phyloP scores from a whole-genome alignment of 768 basidiomycete species.

The Pulveroboletus sp. region DNA sequence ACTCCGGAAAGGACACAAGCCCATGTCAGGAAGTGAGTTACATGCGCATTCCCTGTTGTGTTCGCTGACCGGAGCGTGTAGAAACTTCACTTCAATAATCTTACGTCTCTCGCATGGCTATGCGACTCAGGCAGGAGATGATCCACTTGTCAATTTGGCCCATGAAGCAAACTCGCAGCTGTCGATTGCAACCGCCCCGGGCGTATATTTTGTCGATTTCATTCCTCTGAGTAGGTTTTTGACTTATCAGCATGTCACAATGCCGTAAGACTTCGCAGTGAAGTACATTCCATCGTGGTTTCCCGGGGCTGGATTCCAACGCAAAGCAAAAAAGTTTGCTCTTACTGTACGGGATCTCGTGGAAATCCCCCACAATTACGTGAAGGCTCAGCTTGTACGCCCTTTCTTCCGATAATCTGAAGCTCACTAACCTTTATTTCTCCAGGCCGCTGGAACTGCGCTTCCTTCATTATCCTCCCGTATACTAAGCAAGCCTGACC shows the following conservation, averaged over 20 bases:
- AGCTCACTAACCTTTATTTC: no score
- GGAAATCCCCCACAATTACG: slow-evolving; percentile 12
- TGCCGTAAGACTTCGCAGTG: slow-evolving; percentile 8
- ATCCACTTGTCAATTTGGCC: slow-evolving; percentile 33
- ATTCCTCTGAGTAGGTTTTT: slow-evolving; percentile 12
- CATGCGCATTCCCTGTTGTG: neutral
- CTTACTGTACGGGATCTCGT: slow-evolving; percentile 1
- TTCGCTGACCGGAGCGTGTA: neutral
- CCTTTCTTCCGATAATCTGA: neutral
- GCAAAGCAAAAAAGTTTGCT: slow-evolving; percentile 7
- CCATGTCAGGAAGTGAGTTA: neutral
- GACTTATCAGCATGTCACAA: neutral
- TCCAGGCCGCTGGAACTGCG: slow-evolving; percentile 14
- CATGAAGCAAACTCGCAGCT: slow-evolving; percentile 27
- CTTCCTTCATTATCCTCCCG: slow-evolving; percentile 14
- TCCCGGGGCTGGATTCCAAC: slow-evolving; percentile 20
- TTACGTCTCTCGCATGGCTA: slow-evolving; percentile 41
- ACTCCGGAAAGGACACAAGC: slow-evolving; percentile 1
- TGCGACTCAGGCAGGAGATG: slow-evolving; percentile 32
- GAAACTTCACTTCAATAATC: slow-evolving; percentile 22
- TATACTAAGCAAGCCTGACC: slow-evolving; percentile 4
- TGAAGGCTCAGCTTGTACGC: slow-evolving; percentile 16
- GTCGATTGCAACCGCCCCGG: slow-evolving; percentile 2
- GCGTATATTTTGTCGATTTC: slow-evolving; percentile 16
- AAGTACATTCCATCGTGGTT: slow-evolving; percentile 24